Base-by-base conservation (phyloP, 257 asterid genomes). In the Scutellaria minor region DNA sequence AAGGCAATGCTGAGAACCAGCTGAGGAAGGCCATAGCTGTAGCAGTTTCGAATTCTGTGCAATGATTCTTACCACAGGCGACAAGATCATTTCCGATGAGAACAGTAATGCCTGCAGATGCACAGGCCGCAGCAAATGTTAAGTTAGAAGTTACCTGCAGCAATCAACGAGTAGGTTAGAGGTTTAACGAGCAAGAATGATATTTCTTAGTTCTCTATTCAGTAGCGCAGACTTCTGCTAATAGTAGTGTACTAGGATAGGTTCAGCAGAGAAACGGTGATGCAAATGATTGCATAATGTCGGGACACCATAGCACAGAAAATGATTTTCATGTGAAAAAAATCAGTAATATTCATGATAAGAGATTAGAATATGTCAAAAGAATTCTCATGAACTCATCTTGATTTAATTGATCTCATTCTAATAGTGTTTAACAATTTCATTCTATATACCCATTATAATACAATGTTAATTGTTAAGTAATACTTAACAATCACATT, bases 61-160 rank as follows among this genome's bases (percentile, higher is more conserved):
- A 94, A 78, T 90, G 97, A 72, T 92, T 94, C 80, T 72, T 84
- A 46, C 78, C 78, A 64, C 99, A 94, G 22, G 80, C 85, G 11
- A 88, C 92, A 6, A 92, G 86, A 74, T 94, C 98, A 13, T 92
- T 91, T 63, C 97, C 96, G 0, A 94, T 88, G 20, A 94, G 90
- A 55, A 94, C 99, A 5, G 99, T 94, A 62, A 94, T 94, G 79
- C 99, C 99, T 8, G 99, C 99, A 61, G 97, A 88, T 52, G 98
- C 97, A 79, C 97, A 91, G 14, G 98, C 99, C 69, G 98, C 97
- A 5, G 98, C 96, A 84, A 94, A 94, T 47, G 87, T 94, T 63
- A 94, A 90, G 85, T 95, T 94, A 37, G 90, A 89, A 12, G 89
- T 81, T 63, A 92, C 97, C 97, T 94, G 91, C 87, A 83, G 57